Conservation (phyloP, 805 yeast genomes). For the Monosporozyma aquatica region DNA sequence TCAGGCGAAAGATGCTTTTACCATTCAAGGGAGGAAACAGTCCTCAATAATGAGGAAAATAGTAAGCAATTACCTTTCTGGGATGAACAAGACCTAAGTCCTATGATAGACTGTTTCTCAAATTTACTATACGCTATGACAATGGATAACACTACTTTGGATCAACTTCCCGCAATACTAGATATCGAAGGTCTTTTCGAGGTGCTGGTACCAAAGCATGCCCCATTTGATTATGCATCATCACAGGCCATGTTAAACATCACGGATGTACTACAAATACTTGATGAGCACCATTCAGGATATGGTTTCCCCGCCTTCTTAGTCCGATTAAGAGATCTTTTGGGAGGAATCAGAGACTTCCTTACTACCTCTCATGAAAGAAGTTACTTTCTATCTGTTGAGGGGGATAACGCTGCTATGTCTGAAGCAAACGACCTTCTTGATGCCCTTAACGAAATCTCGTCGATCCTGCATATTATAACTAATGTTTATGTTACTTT, state of each 20-base stretch:
- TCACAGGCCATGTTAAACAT: conserved; percentile 47
- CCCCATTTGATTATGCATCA: conserved; percentile 53
- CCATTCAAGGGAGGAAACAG: conserved; percentile 33
- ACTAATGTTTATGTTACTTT: conserved; percentile 50
- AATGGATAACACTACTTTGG: conserved; percentile 44
- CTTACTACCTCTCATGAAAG: conserved; percentile 12
- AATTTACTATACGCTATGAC: conserved; percentile 41
- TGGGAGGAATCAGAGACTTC: conserved; percentile 27
- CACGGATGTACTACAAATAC: conserved; percentile 44
- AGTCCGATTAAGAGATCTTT: conserved; percentile 25
- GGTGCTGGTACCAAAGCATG: conserved; percentile 40
- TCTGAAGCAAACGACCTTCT: conserved; percentile 11
- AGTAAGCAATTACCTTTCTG: conserved; percentile 38
- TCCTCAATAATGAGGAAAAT: conserved; percentile 36
- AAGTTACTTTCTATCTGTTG: conserved; percentile 24
- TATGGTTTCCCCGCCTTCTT: conserved; percentile 36
- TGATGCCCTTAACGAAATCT: conserved; percentile 26
- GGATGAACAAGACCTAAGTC: conserved; percentile 42
- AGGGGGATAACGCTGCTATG: conserved; percentile 7
- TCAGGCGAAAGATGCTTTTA: conserved; percentile 35
- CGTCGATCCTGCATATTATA: conserved; percentile 41
- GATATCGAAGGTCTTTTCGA: conserved; percentile 39
- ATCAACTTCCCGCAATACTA: conserved; percentile 31
- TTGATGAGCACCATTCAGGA: conserved; percentile 46
- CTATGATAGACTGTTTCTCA: conserved; percentile 42